Percentiles rank a stretch among this genome's conserved stretches.
phyloP scores from a whole-genome alignment of 1,284 basidiomycete genomes.

The Pyrrhoderma lamaoense region DNA sequence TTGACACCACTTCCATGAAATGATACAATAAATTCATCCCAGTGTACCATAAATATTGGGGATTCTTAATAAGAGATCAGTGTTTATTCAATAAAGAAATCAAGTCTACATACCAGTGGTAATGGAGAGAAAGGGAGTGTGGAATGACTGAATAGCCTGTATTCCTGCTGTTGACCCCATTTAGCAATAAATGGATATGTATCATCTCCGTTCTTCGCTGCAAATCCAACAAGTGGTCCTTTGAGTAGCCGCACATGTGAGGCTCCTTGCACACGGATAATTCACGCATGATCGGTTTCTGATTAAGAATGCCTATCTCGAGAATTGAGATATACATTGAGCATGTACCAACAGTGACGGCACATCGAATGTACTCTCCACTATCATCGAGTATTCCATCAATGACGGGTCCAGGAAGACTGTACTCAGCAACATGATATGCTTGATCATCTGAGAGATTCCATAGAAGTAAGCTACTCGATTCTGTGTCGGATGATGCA shows the following conservation, averaged over 20 bases:
- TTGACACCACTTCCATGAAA: not conserved
- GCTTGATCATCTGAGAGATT: not conserved
- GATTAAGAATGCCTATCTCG: not conserved
- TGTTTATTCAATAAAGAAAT: not conserved
- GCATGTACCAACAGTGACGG: constrained; percentile 8
- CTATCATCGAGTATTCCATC: constrained; percentile 6
- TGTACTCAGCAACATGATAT: not conserved
- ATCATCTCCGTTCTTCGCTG: constrained; percentile 7
- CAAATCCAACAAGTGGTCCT: constrained; percentile 6
- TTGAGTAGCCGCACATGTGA: constrained; percentile 4
- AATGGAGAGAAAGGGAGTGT: too few species aligned
- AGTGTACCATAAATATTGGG: not conserved
- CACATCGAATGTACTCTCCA: not conserved
- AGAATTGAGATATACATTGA: not conserved
- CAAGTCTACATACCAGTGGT: not conserved
- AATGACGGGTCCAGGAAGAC: constrained; percentile 7
- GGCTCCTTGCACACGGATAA: not conserved
- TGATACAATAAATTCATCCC: not conserved
- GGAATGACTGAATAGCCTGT: not conserved
- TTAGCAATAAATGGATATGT: constrained; percentile 6
- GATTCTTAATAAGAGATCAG: not conserved
- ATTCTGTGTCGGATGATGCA: not conserved
- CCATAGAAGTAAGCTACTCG: constrained; percentile 6
- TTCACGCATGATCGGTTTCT: not conserved
- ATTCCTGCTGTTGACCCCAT: not conserved